A percentile compares a stretch with the other conserved stretches of the same genome.
These are phyloP conservation scores for Alternaria longipes DNA, from an alignment of 2,329 filamentous ascomycete species.

Conservation along the genomic window DNA sequence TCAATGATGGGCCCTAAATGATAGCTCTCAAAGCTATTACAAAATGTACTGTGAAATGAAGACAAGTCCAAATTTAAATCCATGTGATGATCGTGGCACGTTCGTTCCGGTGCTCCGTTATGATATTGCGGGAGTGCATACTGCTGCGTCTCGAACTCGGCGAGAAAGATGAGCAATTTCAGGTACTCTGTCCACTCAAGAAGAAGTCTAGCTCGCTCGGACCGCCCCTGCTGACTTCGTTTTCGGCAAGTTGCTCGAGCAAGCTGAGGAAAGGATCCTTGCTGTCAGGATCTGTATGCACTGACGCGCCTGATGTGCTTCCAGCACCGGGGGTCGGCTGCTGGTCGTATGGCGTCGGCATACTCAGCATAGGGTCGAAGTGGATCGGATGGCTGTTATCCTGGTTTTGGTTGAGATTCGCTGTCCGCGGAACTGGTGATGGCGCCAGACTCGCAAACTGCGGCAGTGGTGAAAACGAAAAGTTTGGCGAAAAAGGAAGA, in stretches of 20 bases:
- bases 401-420: conserved; percentile 30
- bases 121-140: conserved; percentile 6
- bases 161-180: conserved; percentile 18
- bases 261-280: conserved; percentile 84
- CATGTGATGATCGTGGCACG: conserved; percentile 1
- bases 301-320: conserved; percentile 53
- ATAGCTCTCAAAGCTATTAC: conserved; percentile 23
- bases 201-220: conserved; percentile 84
- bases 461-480: conserved; percentile 48
- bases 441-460: conserved; percentile 46
- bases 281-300: conserved; percentile 61
- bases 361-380: conserved; percentile 54
- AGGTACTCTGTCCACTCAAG: conserved; percentile 55
- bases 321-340: conserved; percentile 56
- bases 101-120: conserved; percentile 9
- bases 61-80: conserved; percentile 2
- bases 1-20: conserved; percentile 8
- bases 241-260: conserved; percentile 83
- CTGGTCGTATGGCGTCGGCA: conserved; percentile 53
- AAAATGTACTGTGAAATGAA: conserved; percentile 24
- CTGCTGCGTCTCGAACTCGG: conserved; percentile 1
- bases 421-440: conserved; percentile 39
- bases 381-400: conserved; percentile 24
- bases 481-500: conserved; percentile 55
- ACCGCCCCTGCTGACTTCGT: conserved; percentile 73